Conservation (phyloP, 371 early-diverging fungal genomes). For the Apophysomyces elegans region DNA sequence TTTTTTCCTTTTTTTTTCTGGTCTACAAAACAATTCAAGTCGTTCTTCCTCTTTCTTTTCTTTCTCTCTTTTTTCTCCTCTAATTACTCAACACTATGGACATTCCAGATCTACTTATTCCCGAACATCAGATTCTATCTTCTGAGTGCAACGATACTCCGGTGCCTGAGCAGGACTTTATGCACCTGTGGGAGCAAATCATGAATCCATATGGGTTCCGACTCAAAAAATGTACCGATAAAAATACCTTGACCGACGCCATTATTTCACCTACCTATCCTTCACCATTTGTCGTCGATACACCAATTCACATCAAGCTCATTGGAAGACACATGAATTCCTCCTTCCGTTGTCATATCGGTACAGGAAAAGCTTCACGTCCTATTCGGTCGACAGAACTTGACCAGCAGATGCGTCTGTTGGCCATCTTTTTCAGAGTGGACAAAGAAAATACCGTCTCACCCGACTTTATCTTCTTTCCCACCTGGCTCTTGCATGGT, state of each 20-base stretch:
- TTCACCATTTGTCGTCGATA: slow-evolving; percentile 11
- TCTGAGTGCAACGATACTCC: slow-evolving; percentile 1
- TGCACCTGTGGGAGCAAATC: slow-evolving; percentile 30
- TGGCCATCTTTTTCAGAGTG: slow-evolving; percentile 44
- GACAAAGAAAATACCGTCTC: slow-evolving; percentile 35
- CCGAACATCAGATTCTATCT: neutral
- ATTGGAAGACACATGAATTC: slow-evolving; percentile 47
- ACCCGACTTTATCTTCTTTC: slow-evolving; percentile 51
- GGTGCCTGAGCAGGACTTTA: slow-evolving; percentile 32
- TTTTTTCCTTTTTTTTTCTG: neutral
- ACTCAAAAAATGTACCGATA: slow-evolving; percentile 22
- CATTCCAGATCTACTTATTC: slow-evolving; percentile 21
- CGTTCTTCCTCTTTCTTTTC: slow-evolving; percentile 1
- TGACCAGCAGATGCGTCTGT: slow-evolving; percentile 40
- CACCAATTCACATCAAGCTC: slow-evolving; percentile 45
- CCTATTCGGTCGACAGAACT: slow-evolving; percentile 42
- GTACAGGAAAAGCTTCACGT: slow-evolving; percentile 48
- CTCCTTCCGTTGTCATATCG: slow-evolving; percentile 49
- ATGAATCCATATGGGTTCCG: slow-evolving; percentile 27
- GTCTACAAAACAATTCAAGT: neutral
- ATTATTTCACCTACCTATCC: slow-evolving; percentile 22
- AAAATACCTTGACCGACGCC: slow-evolving; percentile 43
- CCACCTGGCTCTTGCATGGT: slow-evolving; percentile 48
- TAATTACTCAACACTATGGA: slow-evolving; percentile 12
- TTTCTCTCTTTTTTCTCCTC: neutral